These are phyloP conservation scores for Lentinus brumalis DNA, from an alignment of 768 basidiomycete genomes.

Conservation along the genomic window DNA sequence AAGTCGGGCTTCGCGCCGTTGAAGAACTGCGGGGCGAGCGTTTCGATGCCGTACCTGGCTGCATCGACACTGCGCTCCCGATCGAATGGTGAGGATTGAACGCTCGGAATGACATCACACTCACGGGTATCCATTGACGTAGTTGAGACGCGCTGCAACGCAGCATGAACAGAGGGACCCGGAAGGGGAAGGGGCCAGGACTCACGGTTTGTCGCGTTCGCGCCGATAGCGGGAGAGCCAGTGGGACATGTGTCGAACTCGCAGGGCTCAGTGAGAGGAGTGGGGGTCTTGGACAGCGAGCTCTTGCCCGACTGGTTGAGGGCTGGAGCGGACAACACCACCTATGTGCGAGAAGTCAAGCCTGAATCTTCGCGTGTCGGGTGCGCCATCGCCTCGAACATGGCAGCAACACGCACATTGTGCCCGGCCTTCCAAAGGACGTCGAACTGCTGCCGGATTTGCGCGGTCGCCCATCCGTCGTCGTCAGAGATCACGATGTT, in stretches of 20 bases:
- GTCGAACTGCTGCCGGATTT: slow-evolving; percentile 33
- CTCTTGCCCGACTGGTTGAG: slow-evolving; percentile 37
- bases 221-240: slow-evolving; percentile 34
- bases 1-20: slow-evolving; percentile 40
- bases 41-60: slow-evolving; percentile 45
- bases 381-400: too few relatives aligned
- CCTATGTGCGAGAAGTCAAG: slow-evolving; percentile 15
- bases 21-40: slow-evolving; percentile 45
- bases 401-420: slow-evolving; percentile 21
- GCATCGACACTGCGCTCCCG: slow-evolving; percentile 27
- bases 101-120: not conserved
- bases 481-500: slow-evolving; percentile 32
- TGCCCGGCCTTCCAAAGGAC: slow-evolving; percentile 27
- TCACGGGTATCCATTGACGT: slow-evolving; percentile 39
- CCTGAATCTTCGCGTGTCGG: too few relatives aligned
- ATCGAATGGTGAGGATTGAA: not conserved
- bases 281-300: slow-evolving; percentile 30
- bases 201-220: slow-evolving; percentile 30
- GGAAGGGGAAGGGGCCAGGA: not conserved
- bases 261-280: slow-evolving; percentile 30
- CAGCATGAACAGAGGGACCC: not conserved
- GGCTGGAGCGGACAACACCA: slow-evolving; percentile 35
- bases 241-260: slow-evolving; percentile 36
- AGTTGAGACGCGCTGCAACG: slow-evolving; percentile 33
- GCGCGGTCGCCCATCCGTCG: slow-evolving; percentile 37